Evolutionary conservation across 148 eudicot species (phyloP).

Genomic region (Salicornia ramosissima): DNA sequence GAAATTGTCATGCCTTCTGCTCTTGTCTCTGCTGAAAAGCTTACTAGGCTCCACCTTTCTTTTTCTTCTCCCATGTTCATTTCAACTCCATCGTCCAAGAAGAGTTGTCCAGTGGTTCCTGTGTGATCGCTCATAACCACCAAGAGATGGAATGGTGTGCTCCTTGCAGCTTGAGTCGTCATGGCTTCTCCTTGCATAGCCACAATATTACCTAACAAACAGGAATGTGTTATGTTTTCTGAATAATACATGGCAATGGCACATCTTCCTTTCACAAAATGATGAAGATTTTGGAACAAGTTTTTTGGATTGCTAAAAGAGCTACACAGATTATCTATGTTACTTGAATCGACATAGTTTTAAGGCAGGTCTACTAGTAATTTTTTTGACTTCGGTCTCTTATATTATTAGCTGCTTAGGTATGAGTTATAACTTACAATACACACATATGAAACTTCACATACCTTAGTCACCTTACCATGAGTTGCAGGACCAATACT

Average conservation of each 20-base stretch:
- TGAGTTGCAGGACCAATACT: neutral
- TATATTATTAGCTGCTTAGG: too few relatives aligned
- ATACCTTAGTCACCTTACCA: neutral
- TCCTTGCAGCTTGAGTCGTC: slow-evolving; percentile 43
- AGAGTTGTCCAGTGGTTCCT: slow-evolving; percentile 32
- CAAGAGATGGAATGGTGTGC: slow-evolving; percentile 45
- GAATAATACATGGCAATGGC: too few relatives aligned
- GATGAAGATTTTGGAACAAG: neutral
- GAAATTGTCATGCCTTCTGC: slow-evolving; percentile 10
- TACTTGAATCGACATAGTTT: neutral
- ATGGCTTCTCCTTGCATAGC: slow-evolving; percentile 49
- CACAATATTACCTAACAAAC: slow-evolving; percentile 33
- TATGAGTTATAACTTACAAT: neutral
- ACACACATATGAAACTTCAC: neutral
- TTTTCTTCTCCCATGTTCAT: slow-evolving; percentile 31
- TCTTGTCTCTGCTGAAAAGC: slow-evolving; percentile 20
- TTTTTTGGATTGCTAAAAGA: neutral
- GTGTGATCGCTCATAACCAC: slow-evolving; percentile 30
- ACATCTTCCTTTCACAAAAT: neutral
- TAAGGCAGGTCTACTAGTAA: neutral
- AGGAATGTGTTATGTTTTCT: neutral
- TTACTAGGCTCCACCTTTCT: slow-evolving; percentile 31
- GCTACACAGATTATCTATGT: too few relatives aligned
- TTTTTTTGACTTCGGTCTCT: too few relatives aligned
- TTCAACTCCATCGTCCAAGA: slow-evolving; percentile 47